These are phyloP conservation scores for Haplosporangium gracile DNA, from an alignment of 192 early-diverging fungal species.

Conservation along the genomic window DNA sequence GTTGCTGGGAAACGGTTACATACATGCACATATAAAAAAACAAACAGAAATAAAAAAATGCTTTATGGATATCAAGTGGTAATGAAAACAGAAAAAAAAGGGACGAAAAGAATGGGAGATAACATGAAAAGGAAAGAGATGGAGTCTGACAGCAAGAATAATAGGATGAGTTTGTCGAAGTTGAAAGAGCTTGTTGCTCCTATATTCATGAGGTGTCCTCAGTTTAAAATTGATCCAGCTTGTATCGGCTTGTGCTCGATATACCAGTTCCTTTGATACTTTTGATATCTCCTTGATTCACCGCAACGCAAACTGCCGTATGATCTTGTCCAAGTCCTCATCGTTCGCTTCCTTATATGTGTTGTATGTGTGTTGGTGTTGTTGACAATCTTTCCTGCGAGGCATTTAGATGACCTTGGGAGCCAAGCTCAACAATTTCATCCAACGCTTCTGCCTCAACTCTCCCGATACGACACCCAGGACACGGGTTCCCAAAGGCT, in stretches of 20 bases:
- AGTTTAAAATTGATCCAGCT: not conserved
- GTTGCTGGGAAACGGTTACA: not conserved
- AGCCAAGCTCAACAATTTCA: conserved; percentile 94
- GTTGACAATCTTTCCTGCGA: not conserved
- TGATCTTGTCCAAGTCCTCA: not conserved
- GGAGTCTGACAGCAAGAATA: not conserved
- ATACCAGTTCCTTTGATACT: not conserved
- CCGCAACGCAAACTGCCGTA: not conserved
- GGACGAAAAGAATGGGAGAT: not conserved
- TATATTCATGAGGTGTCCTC: not conserved
- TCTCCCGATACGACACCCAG: conserved; percentile 92
- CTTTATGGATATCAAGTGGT: conserved; percentile 18
- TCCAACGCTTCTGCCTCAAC: conserved; percentile 94
- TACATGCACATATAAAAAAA: conserved; percentile 1
- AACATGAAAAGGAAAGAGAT: not conserved
- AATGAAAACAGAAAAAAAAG: conserved; percentile 15
- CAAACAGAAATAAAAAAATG: conserved; percentile 22
- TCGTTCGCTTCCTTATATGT: not conserved
- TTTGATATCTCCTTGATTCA: not conserved
- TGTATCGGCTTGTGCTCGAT: not conserved
- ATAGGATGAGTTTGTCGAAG: not conserved
- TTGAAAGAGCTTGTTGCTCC: not conserved
- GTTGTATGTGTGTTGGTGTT: not conserved
- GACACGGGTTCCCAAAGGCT: conserved; percentile 95
- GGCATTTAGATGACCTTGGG: conserved; percentile 83